phyloP scores from a whole-genome alignment of 805 yeast species.

The Ogataea pignaliae region DNA sequence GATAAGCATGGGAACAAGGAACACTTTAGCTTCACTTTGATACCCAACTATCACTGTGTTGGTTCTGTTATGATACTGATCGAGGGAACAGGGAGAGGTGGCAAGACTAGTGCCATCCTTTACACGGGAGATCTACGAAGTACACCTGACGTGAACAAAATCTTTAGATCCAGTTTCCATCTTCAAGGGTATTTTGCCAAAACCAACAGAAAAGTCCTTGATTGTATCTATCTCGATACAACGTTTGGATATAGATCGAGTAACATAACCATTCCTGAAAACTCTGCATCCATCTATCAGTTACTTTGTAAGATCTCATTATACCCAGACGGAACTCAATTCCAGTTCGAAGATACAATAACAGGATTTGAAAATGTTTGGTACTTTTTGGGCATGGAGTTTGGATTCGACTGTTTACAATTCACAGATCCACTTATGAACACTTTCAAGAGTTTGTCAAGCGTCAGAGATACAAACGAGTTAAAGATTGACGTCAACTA shows the following conservation, averaged over 20 bases:
- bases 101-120: constrained; percentile 1
- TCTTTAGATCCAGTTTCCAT: constrained; percentile 2
- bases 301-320: constrained; percentile 4
- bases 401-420: constrained; percentile 3
- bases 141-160: constrained; percentile 3
- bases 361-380: constrained; percentile 22
- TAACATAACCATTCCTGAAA: constrained; percentile 12
- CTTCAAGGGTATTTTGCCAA: background rate
- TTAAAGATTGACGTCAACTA: constrained; percentile 2
- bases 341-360: constrained; percentile 6
- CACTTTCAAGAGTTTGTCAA: background rate
- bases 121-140: constrained; percentile 20
- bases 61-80: constrained; percentile 17
- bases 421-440: background rate
- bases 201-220: background rate
- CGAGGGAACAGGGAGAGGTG: background rate
- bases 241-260: constrained; percentile 13
- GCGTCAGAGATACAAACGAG: constrained; percentile 2
- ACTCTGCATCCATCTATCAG: constrained; percentile 8
- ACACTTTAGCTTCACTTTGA: constrained; percentile 6
- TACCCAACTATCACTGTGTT: constrained; percentile 18
- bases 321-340: constrained; percentile 15
- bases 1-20: background rate
- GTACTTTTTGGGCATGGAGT: constrained; percentile 3
- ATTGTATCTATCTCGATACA: constrained; percentile 17